phyloP scores from a whole-genome alignment of 1,284 basidiomycete species.

The Phellopilus nigrolimitatus region DNA sequence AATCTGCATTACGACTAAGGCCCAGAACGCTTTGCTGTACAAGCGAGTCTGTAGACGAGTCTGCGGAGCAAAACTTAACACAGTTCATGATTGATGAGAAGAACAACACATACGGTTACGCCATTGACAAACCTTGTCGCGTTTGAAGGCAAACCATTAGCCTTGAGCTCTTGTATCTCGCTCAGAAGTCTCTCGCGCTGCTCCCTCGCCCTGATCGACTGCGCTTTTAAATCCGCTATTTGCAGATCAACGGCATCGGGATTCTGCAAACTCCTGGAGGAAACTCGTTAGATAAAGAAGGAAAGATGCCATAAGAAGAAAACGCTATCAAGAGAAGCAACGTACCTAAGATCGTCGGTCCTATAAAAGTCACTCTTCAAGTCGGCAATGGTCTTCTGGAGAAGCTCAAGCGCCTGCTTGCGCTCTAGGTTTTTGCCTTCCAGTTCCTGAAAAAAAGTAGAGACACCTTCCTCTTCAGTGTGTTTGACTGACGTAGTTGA shows the following conservation, averaged over 20 bases:
- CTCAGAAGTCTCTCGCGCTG: slow-evolving; percentile 12
- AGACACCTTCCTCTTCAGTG: slow-evolving; percentile 24
- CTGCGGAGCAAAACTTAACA: background rate
- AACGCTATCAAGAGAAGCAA: background rate
- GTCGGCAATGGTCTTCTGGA: slow-evolving; percentile 52
- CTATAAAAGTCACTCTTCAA: slow-evolving; percentile 43
- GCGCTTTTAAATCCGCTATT: slow-evolving; percentile 9
- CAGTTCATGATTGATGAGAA: background rate
- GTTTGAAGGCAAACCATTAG: slow-evolving; percentile 7
- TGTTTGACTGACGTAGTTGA: slow-evolving; percentile 16
- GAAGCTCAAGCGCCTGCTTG: slow-evolving; percentile 47
- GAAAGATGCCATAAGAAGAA: too few relatives aligned
- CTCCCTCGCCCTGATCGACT: slow-evolving; percentile 17
- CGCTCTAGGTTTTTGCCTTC: slow-evolving; percentile 36
- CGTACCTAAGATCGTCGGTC: slow-evolving; percentile 15
- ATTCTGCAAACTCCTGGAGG: slow-evolving; percentile 6
- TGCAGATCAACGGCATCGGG: slow-evolving; percentile 13
- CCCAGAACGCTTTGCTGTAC: slow-evolving; percentile 1
- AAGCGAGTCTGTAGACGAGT: background rate
- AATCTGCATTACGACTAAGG: slow-evolving; percentile 7
- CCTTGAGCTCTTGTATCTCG: slow-evolving; percentile 3
- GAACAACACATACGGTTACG: background rate
- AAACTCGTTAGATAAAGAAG: background rate
- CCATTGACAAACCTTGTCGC: too few relatives aligned
- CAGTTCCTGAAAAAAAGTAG: slow-evolving; percentile 26